Evolutionary conservation across 306 rosid species (phyloP).

Genomic region (Lupinus albus): DNA sequence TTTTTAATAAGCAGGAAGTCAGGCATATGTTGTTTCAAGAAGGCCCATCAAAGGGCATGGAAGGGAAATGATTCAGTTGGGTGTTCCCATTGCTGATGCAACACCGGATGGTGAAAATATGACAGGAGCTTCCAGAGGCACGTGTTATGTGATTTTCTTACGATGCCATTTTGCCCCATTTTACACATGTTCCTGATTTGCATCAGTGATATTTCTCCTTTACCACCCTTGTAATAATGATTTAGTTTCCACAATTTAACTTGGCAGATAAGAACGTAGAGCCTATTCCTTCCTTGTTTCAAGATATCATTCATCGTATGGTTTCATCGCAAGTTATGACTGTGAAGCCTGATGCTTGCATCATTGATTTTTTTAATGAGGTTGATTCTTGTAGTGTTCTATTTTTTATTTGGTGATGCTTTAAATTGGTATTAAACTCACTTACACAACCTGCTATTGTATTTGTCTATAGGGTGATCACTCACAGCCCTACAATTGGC

Average conservation of each 20-base stretch:
- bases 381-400: constrained; percentile 43
- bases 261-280: constrained; percentile 76
- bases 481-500: constrained; percentile 82
- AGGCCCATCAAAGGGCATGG: constrained; percentile 91
- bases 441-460: constrained; percentile 39
- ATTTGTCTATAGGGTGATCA: constrained; percentile 80
- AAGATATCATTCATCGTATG: constrained; percentile 74
- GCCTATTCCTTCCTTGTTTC: constrained; percentile 76
- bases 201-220: constrained; percentile 2
- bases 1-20: constrained; percentile 57
- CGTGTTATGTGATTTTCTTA: constrained; percentile 39
- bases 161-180: constrained; percentile 15
- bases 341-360: constrained; percentile 89
- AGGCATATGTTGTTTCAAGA: constrained; percentile 57
- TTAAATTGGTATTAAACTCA: not conserved
- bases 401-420: constrained; percentile 3
- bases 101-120: constrained; percentile 65
- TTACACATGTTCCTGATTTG: constrained; percentile 15
- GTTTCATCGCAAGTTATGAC: constrained; percentile 58
- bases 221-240: not conserved
- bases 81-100: constrained; percentile 65
- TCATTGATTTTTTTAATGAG: constrained; percentile 88
- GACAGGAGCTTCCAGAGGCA: constrained; percentile 68
- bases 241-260: constrained; percentile 38
- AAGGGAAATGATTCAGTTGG: constrained; percentile 87